Percentiles rank a stretch among this genome's conserved stretches.
Conservation (phyloP, 2,329 filamentous ascomycete genomes). For the Neocatenulostroma microsporum region DNA sequence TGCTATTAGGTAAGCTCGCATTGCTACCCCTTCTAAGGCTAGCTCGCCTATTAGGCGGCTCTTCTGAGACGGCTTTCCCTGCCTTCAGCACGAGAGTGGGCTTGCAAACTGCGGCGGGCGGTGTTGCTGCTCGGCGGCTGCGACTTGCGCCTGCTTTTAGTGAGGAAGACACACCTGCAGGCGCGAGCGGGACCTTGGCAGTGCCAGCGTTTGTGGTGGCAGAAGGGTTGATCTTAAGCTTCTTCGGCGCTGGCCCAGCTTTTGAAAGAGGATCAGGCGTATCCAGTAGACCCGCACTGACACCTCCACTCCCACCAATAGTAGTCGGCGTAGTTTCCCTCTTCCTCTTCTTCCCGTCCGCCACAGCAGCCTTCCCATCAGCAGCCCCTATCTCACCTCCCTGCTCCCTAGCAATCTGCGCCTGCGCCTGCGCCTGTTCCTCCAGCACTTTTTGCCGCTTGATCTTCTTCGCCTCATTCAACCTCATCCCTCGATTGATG, state of each 20-base stretch:
- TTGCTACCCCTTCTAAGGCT: constrained; percentile 40
- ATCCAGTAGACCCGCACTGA: constrained; percentile 7
- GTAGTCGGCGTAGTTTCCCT: constrained; percentile 39
- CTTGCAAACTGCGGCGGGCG: constrained; percentile 21
- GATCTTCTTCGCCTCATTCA: constrained; percentile 69
- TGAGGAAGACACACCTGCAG: constrained; percentile 32
- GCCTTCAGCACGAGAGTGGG: constrained; percentile 34
- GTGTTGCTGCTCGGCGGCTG: constrained; percentile 21
- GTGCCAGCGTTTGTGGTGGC: constrained; percentile 9
- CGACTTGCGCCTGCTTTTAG: constrained; percentile 16
- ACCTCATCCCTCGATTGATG: constrained; percentile 66
- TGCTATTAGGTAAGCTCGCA: constrained; percentile 34
- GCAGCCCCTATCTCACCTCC: constrained; percentile 16
- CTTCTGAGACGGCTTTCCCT: constrained; percentile 42
- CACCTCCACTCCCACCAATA: constrained; percentile 8
- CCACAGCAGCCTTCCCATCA: constrained; percentile 10
- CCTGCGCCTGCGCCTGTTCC: constrained; percentile 32
- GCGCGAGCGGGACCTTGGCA: constrained; percentile 37
- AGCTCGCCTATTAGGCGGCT: constrained; percentile 36
- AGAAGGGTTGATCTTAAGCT: constrained; percentile 26
- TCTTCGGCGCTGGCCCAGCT: constrained; percentile 25
- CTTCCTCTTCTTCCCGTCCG: constrained; percentile 46
- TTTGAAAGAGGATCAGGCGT: constrained; percentile 17
- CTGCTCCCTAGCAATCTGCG: constrained; percentile 27
- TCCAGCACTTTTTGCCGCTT: constrained; percentile 56